Evolutionary conservation across 1,139 yeast genomes (phyloP).

Genomic region (Suhomyces kunorum): DNA sequence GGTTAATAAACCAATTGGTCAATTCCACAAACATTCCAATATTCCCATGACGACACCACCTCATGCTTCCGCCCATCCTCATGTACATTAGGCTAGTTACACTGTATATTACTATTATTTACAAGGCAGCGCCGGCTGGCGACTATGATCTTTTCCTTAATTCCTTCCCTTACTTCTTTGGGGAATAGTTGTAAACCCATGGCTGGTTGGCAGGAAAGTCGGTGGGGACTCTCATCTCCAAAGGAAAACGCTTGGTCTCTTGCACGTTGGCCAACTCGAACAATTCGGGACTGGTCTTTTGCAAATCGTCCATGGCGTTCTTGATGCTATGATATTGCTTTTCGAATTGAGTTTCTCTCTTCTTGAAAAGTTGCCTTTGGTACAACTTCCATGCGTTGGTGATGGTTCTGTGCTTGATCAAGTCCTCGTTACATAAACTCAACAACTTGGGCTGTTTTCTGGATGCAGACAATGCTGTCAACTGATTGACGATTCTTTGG

Average conservation of each 20-base stretch:
- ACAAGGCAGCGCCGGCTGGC: constrained; percentile 1
- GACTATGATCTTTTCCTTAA: too few species aligned
- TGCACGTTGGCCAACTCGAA: constrained; percentile 52
- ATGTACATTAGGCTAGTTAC: too few species aligned
- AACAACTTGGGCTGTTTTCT: constrained; percentile 84
- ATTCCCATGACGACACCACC: too few species aligned
- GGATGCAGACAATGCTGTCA: constrained; percentile 82
- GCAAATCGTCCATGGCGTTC: constrained; percentile 75
- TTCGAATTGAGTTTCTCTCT: constrained; percentile 49
- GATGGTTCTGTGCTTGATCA: constrained; percentile 80
- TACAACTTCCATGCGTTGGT: constrained; percentile 79
- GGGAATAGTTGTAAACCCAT: constrained; percentile 69
- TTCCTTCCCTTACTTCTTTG: constrained; percentile 9
- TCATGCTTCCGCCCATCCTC: too few species aligned
- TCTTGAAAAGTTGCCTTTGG: constrained; percentile 50
- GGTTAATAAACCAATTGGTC: too few species aligned
- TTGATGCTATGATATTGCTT: constrained; percentile 67
- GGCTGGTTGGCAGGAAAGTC: constrained; percentile 85
- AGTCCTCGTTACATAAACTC: constrained; percentile 76
- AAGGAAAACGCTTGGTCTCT: constrained; percentile 60
- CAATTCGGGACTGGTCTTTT: constrained; percentile 47
- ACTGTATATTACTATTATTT: constrained; percentile 4
- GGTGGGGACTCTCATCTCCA: constrained; percentile 85
- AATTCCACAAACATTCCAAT: too few species aligned
- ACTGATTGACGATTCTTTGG: constrained; percentile 68